These are phyloP conservation scores for Caryopteris hybrid DNA, from an alignment of 305 asterid genomes.

Conservation along the genomic window DNA sequence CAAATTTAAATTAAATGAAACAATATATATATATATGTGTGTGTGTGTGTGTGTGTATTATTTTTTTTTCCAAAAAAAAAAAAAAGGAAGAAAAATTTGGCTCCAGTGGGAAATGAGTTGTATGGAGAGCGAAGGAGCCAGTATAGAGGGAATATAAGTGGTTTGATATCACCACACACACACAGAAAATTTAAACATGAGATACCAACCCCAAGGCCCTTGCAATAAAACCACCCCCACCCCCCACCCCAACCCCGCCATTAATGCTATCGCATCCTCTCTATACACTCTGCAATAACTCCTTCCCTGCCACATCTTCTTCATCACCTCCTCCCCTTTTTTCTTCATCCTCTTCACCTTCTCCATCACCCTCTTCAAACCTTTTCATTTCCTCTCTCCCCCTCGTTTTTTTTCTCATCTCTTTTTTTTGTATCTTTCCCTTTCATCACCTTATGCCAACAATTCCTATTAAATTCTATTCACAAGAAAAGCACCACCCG, in stretches of 20 bases:
- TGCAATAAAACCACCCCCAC: constrained; percentile 44
- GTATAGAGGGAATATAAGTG: constrained; percentile 24
- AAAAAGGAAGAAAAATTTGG: neutral
- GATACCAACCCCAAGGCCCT: constrained; percentile 37
- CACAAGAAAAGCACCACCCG: constrained; percentile 60
- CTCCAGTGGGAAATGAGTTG: constrained; percentile 28
- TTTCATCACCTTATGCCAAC: constrained; percentile 25
- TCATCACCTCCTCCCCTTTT: constrained; percentile 11
- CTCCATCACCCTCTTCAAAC: constrained; percentile 8
- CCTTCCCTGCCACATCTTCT: constrained; percentile 58
- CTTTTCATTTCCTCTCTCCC: neutral
- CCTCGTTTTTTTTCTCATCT: constrained; percentile 3
- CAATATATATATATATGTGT: too few relatives aligned
- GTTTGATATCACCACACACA: constrained; percentile 20
- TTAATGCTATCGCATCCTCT: constrained; percentile 85
- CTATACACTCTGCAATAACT: constrained; percentile 81
- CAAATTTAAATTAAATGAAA: too few relatives aligned
- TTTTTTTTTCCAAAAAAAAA: neutral
- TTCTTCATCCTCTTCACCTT: constrained; percentile 19
- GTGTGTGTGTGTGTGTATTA: too few relatives aligned
- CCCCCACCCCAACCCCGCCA: constrained; percentile 42
- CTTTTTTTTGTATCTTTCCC: too few relatives aligned
- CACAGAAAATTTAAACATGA: constrained; percentile 31
- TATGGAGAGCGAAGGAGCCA: constrained; percentile 14
- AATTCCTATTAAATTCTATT: constrained; percentile 78